Conservation (phyloP, 2,329 filamentous ascomycete species). For the Talaromyces marneffei region DNA sequence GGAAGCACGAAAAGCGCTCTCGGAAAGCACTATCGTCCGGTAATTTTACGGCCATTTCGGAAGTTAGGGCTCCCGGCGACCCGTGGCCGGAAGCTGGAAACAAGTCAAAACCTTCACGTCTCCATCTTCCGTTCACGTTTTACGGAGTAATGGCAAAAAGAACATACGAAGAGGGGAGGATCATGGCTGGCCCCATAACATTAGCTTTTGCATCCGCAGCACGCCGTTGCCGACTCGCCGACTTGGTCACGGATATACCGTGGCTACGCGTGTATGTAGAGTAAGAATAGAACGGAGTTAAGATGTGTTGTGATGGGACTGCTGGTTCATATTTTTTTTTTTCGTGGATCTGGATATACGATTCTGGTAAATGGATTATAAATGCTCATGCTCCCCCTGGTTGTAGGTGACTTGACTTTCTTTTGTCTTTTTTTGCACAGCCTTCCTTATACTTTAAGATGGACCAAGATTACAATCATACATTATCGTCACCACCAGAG, state of each 20-base stretch:
- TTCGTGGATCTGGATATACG: not conserved
- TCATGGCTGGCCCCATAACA: not conserved
- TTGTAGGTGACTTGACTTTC: not conserved
- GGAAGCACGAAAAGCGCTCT: not conserved
- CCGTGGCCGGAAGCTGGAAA: not conserved
- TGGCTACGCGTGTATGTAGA: too few species aligned
- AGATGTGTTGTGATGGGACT: not conserved
- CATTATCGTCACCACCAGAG: not conserved
- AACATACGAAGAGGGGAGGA: not conserved
- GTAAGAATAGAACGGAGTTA: not conserved
- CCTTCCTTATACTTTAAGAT: not conserved
- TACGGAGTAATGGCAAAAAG: too few species aligned
- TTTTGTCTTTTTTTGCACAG: too few species aligned
- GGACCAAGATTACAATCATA: not conserved
- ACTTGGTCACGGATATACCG: not conserved
- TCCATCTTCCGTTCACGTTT: not conserved
- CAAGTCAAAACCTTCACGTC: not conserved
- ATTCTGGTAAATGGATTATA: not conserved
- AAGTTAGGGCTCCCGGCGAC: not conserved
- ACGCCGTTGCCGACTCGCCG: not conserved
- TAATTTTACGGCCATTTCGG: not conserved
- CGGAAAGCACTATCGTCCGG: not conserved
- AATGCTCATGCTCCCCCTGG: not conserved
- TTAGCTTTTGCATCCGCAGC: too few species aligned
- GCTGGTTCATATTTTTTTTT: not conserved